Evolutionary conservation across 1,284 basidiomycete genomes (phyloP), one percentile per base, ranked within the genome.

Genomic region (Austroboletus novae-zelandiae): DNA sequence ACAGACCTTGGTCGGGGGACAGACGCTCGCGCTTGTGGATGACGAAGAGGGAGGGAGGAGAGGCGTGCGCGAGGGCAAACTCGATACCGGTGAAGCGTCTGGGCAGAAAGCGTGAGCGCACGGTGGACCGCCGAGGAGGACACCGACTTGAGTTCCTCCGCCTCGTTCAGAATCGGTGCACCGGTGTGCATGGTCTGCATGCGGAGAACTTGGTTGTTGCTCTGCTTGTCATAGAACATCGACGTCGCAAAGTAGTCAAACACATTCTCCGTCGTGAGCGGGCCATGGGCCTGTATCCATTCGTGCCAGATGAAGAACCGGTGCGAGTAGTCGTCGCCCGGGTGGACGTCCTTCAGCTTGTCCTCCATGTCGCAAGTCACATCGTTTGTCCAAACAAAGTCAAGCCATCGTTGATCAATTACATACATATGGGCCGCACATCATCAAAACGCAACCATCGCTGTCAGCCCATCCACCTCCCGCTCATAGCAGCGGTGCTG

Each of bases 221-320:
- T 91, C 68, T 89, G 84, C 66, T 90, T 89, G 71, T 94, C 91
- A 67, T 91, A 94, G 73, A 92, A 92, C 82, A 91, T 91, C 15
- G 89, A 91, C 1, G 81, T 80, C 15, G 85, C 75, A 65, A 94
- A 94, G 71, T 93, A 94, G 49, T 92, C 89, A 57, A 93, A 84
- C 39, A 89, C 89, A 62, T 89, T 91, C 54, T 86, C 80, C 13
- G 76, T 67, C 4, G 84, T 85, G 57, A 91, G 75, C 9, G 85
- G 85, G 14, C 89, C 89, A 58, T 89, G 81, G 20, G 84, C 88
- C 81, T 67, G 53, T 51, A 90, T 84, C 87, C 87, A 90, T 68
- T 90, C 88, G 65, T 89, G 87, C 88, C 88, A 90, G 56, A 90
- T 89, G 70, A 89, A 90, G 70, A 88, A 90, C 13, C 84, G 74